Evolutionary conservation across 768 basidiomycete genomes (phyloP).

Genomic region (Panaeolus papilionaceus): DNA sequence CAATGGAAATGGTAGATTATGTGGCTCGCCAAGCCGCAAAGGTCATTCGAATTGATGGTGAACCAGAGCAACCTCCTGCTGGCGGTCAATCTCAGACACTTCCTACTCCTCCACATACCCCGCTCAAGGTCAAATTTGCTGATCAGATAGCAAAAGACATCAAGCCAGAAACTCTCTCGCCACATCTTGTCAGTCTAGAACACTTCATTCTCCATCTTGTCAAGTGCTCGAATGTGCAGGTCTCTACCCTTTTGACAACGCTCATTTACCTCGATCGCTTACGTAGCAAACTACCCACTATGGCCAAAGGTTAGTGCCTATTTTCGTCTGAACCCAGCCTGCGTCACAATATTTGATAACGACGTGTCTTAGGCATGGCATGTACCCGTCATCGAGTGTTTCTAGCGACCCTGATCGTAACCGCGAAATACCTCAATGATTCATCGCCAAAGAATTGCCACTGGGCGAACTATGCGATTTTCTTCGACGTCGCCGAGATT

Average conservation of each 20-base stretch:
- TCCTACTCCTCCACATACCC: constrained; percentile 75
- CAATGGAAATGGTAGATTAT: constrained; percentile 85
- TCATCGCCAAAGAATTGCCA: constrained; percentile 95
- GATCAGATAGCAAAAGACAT: constrained; percentile 38
- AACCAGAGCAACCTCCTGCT: constrained; percentile 32
- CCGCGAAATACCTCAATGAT: constrained; percentile 97
- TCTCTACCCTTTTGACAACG: constrained; percentile 88
- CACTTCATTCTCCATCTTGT: constrained; percentile 87
- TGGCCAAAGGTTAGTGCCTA: constrained; percentile 77
- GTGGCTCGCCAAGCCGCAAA: constrained; percentile 80
- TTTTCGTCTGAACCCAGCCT: constrained; percentile 1
- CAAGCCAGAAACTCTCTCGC: constrained; percentile 23
- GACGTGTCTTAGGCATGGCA: constrained; percentile 59
- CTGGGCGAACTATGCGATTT: constrained; percentile 81
- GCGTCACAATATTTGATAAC: constrained; percentile 6
- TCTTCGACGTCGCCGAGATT: constrained; percentile 82
- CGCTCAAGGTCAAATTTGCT: constrained; percentile 51
- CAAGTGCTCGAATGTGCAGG: constrained; percentile 85
- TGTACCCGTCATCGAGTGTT: constrained; percentile 97
- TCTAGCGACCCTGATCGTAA: constrained; percentile 93
- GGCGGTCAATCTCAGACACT: constrained; percentile 38
- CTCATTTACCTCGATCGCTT: constrained; percentile 92
- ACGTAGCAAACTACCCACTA: constrained; percentile 75
- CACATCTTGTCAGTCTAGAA: constrained; percentile 64
- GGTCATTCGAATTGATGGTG: constrained; percentile 75